Evolutionary conservation across 2,329 filamentous ascomycete species (phyloP).

Genomic region (Mariannaea sp.): DNA sequence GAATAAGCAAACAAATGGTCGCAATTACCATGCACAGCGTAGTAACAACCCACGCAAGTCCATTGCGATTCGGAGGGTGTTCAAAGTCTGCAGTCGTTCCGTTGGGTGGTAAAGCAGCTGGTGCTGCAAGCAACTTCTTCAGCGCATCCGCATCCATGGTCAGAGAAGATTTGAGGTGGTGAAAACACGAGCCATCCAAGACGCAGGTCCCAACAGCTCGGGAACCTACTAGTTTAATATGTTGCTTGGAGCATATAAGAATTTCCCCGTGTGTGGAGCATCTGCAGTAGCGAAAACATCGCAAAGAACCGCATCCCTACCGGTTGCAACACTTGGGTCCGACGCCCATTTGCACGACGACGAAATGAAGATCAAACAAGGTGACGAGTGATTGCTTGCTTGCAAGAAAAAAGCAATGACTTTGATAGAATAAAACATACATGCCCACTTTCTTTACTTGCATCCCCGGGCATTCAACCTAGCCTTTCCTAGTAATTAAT

Average conservation of each 20-base stretch:
- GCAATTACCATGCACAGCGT: constrained; percentile 14
- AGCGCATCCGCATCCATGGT: constrained; percentile 3
- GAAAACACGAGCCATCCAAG: background rate
- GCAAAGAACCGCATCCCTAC: too few species aligned
- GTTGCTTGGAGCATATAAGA: background rate
- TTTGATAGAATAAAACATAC: too few species aligned
- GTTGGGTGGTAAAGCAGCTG: constrained; percentile 12
- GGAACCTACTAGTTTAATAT: background rate
- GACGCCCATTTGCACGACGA: background rate
- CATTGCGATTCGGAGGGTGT: constrained; percentile 17
- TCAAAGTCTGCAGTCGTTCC: constrained; percentile 18
- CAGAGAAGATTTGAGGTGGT: background rate
- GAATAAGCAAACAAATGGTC: constrained; percentile 13
- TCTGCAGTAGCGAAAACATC: background rate
- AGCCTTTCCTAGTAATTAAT: background rate
- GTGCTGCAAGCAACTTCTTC: constrained; percentile 10
- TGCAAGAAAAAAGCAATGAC: background rate
- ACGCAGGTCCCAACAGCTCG: background rate
- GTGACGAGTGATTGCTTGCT: too few species aligned
- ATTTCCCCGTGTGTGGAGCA: too few species aligned
- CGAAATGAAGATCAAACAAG: too few species aligned
- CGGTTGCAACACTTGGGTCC: too few species aligned
- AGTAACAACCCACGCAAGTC: constrained; percentile 10
- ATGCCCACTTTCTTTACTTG: too few species aligned
- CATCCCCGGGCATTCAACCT: too few species aligned